These are phyloP conservation scores for Aspergillus incahuasiensis DNA, from an alignment of 495 filamentous ascomycete genomes.

Conservation along the genomic window DNA sequence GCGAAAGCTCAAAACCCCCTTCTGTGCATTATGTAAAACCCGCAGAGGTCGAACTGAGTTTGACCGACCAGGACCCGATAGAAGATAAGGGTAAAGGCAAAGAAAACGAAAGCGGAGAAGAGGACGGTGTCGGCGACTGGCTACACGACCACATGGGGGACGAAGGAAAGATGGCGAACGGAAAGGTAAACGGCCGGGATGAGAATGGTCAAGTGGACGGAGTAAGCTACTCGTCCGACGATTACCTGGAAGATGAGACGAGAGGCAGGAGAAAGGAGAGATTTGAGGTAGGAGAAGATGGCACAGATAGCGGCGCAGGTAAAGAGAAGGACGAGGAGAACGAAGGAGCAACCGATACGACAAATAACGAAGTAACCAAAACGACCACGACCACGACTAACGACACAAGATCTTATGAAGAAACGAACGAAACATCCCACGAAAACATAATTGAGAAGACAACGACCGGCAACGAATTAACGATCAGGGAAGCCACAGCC, in stretches of 20 bases:
- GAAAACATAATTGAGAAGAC: too few relatives aligned
- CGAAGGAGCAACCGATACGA: not conserved
- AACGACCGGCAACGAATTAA: too few relatives aligned
- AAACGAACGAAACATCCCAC: too few relatives aligned
- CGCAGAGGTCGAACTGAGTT: not conserved
- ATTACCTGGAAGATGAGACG: not conserved
- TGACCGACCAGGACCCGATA: not conserved
- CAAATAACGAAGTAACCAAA: not conserved
- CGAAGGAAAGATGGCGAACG: not conserved
- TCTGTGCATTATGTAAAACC: not conserved
- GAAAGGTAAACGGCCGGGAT: not conserved
- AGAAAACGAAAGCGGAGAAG: not conserved
- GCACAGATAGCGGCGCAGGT: not conserved
- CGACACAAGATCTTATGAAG: too few relatives aligned
- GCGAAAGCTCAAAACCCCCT: not conserved
- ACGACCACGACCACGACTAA: not conserved
- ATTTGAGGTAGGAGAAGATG: not conserved
- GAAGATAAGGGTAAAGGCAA: too few relatives aligned
- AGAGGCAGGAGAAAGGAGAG: too few relatives aligned
- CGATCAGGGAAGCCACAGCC: too few relatives aligned
- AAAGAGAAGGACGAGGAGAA: not conserved
- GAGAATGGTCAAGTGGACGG: not conserved
- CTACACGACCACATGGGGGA: not conserved
- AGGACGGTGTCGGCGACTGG: not conserved
- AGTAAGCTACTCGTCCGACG: too few relatives aligned